Evolutionary conservation across 176 grass and related monocot genomes (phyloP), one percentile per base, ranked within the genome.

Genomic region (Raddia distichophylla): DNA sequence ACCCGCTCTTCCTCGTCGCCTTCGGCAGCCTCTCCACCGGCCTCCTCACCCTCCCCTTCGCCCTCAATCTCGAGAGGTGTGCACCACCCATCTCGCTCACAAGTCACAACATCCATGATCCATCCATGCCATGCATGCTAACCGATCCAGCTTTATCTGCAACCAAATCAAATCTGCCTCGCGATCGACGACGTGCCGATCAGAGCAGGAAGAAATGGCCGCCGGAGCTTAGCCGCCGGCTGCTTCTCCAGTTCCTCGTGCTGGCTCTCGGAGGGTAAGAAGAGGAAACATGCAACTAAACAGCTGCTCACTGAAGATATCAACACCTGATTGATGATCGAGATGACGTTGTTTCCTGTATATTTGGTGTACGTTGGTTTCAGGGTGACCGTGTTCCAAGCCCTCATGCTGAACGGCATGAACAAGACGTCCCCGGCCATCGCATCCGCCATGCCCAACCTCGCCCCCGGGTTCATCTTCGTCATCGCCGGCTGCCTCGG

Each of bases 341-440:
- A 74, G 54, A 74, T 19, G 18, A 2, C 8, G 2, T 61, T 61
- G 16, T 13, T 17, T 7, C 47, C 1, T 20, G 2, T n/a, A 54
- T 54, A 0, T 1, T 9, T 57, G 17, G 1, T 11, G 22, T 57
- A 27, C 27, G 35, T 54, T 55, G 15, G 7, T 19, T 66, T 14
- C 75, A 91, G 84, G 56, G 86, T 89, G 56, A 89, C 90, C 3
- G 22, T 40, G 56, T 92, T 93, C 83, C 93, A 97, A 88, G 86
- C 77, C 5, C 67, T 93, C 13, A 79, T 97, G 81, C 71, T 93
- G 40, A 48, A 85, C 6, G 94, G 89, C 78, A 87, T 93, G 73
- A 93, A 91, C 84, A 97, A 83, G 80, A 93, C 94, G 48, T 91
- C 91, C 13, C 94, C 86, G 9, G 81, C 88, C 66, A 91, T 97